These are phyloP conservation scores for Candida khao-thaluensis DNA, from an alignment of 805 yeast genomes.

Conservation along the genomic window DNA sequence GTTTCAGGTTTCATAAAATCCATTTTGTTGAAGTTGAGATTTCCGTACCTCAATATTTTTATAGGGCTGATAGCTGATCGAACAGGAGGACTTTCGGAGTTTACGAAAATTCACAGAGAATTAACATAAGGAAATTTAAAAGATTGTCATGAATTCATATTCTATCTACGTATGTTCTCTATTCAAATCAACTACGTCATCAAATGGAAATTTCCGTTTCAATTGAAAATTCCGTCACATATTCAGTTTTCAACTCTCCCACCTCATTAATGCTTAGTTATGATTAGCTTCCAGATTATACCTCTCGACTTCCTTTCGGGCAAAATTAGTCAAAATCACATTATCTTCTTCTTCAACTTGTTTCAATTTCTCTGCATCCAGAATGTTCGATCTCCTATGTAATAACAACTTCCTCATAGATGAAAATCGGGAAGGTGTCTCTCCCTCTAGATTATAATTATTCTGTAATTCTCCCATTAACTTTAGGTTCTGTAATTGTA, in stretches of 20 bases:
- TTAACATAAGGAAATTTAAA: too few relatives aligned
- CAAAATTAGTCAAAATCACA: conserved; percentile 32
- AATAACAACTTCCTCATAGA: conserved; percentile 34
- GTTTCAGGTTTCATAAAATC: conserved; percentile 82
- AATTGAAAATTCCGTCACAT: conserved; percentile 80
- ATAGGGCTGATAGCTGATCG: too few relatives aligned
- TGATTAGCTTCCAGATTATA: too few relatives aligned
- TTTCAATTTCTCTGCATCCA: conserved; percentile 18
- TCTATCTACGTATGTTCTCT: too few relatives aligned
- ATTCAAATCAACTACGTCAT: too few relatives aligned
- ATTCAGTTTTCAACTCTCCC: too few relatives aligned
- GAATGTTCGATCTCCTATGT: conserved; percentile 29
- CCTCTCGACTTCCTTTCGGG: conserved; percentile 26
- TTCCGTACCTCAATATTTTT: not conserved
- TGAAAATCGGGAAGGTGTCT: conserved; percentile 26
- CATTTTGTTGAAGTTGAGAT: conserved; percentile 52
- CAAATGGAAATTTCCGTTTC: conserved; percentile 89
- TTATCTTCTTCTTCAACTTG: conserved; percentile 26
- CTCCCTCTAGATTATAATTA: conserved; percentile 28
- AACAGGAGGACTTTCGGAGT: too few relatives aligned
- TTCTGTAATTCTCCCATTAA: conserved; percentile 29
- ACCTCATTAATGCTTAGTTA: too few relatives aligned
- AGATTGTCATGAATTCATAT: too few relatives aligned
- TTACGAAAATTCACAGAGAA: too few relatives aligned
- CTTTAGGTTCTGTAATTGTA: conserved; percentile 26